Evolutionary conservation across 129 eudicot genomes (phyloP).

Genomic region (carrot (Daucus carota)): DH1_v3.0 NC_030384.2:40743501-40744000

Average conservation of each 20-base stretch:
- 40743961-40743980: too few relatives aligned
- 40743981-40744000: background rate
- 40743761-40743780: background rate
- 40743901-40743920: background rate
- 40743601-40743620: background rate
- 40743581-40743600: background rate
- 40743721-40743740: background rate
- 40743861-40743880: background rate
- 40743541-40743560: background rate
- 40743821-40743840: background rate
- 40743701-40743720: background rate
- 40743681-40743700: background rate
- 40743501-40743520: background rate
- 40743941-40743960: background rate
- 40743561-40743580: background rate
- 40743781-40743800: background rate
- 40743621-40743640: background rate
- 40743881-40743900: background rate
- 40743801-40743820: background rate
- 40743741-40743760: background rate
- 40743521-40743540: background rate
- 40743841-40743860: background rate
- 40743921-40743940: background rate
- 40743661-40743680: background rate
- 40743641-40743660: background rate